Evolutionary conservation across 2,329 filamentous ascomycete species (phyloP).

Genomic region (Fonsecaea nubica): DNA sequence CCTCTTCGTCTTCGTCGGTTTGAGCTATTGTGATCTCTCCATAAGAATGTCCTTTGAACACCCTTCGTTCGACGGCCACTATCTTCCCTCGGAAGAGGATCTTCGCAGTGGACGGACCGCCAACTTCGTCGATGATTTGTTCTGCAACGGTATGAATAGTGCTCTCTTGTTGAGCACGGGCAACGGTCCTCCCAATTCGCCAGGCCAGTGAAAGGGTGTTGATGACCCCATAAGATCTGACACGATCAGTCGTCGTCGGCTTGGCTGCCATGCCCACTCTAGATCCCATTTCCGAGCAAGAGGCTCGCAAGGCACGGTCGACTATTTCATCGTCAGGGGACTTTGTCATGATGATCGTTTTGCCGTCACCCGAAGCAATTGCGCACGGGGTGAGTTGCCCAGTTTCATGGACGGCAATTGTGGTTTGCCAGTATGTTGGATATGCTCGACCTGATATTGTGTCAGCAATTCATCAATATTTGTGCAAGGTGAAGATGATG

Average conservation of each 20-base stretch:
- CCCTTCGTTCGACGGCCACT: slow-evolving; percentile 62
- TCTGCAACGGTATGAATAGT: slow-evolving; percentile 62
- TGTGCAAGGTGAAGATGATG: neutral
- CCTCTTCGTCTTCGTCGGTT: slow-evolving; percentile 49
- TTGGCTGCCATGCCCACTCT: slow-evolving; percentile 51
- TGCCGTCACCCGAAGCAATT: slow-evolving; percentile 46
- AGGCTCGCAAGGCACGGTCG: slow-evolving; percentile 26
- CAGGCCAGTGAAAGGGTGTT: slow-evolving; percentile 55
- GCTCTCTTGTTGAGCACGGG: slow-evolving; percentile 42
- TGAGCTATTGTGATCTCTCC: slow-evolving; percentile 65
- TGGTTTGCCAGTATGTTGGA: slow-evolving; percentile 50
- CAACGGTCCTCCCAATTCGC: slow-evolving; percentile 66
- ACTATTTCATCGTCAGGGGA: slow-evolving; percentile 53
- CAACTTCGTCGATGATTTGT: slow-evolving; percentile 56
- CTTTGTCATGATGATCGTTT: slow-evolving; percentile 54
- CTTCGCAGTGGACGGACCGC: slow-evolving; percentile 55
- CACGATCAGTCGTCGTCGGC: slow-evolving; percentile 49
- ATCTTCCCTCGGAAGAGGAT: slow-evolving; percentile 70
- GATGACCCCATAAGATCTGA: slow-evolving; percentile 47
- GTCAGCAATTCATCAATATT: slow-evolving; percentile 19
- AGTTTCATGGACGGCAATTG: slow-evolving; percentile 33
- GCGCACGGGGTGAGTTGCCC: slow-evolving; percentile 28
- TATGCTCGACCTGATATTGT: slow-evolving; percentile 42
- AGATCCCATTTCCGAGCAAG: slow-evolving; percentile 42
- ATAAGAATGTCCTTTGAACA: slow-evolving; percentile 66